Evolutionary conservation across 306 rosid species (phyloP).

Genomic region (Acacia crassicarpa): DNA sequence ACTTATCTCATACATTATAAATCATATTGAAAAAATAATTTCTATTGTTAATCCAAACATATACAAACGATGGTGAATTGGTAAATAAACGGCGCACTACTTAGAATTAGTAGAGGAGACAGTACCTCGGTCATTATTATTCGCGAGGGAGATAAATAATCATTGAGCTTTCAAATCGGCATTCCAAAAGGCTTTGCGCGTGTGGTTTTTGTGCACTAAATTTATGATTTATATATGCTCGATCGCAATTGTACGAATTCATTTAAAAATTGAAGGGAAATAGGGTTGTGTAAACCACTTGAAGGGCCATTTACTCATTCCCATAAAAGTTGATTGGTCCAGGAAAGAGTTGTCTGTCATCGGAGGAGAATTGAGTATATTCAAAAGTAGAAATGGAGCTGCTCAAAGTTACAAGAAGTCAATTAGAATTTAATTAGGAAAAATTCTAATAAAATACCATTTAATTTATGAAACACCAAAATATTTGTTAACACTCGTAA

Average conservation of each 20-base stretch:
- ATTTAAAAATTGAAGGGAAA: background rate
- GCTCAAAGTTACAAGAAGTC: background rate
- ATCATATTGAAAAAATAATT: too few relatives aligned
- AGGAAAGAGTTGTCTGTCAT: background rate
- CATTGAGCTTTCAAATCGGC: background rate
- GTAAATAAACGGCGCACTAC: background rate
- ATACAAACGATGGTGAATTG: background rate
- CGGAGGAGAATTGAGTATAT: background rate
- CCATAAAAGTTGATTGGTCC: background rate
- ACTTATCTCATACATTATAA: too few relatives aligned
- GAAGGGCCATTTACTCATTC: background rate
- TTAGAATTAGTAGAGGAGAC: background rate
- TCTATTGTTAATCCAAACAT: too few relatives aligned
- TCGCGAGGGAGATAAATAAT: background rate
- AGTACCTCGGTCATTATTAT: background rate
- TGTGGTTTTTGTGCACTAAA: background rate
- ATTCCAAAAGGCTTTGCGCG: background rate
- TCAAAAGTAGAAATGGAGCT: background rate
- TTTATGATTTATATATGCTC: background rate
- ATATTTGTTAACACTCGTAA: too few relatives aligned
- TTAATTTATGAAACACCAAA: too few relatives aligned
- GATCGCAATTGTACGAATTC: background rate
- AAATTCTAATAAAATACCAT: too few relatives aligned
- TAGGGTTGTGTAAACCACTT: background rate
- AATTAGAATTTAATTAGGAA: background rate